Evolutionary conservation across 2,329 filamentous ascomycete species (phyloP), one percentile per base, ranked within the genome.

Genomic region (Alternaria brassicicola): DNA sequence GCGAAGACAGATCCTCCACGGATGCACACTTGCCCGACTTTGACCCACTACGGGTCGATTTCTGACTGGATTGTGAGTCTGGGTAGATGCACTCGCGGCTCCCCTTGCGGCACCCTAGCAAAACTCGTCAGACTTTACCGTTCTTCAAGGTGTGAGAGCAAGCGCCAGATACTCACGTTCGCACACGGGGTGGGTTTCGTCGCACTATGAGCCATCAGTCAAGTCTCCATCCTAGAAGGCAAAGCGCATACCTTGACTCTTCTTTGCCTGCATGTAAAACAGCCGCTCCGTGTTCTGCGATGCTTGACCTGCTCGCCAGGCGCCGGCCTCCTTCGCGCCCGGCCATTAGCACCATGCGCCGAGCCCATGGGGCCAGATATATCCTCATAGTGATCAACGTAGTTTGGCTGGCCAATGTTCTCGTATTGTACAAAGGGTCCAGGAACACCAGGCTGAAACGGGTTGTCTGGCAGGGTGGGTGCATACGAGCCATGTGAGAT

Each of bases 41-140:
- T 63, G 76, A 71, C 35, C 75, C 78, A 62, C 78, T 80, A 52
- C 79, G 79, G 57, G 81, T 82, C 38, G 81, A 73, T 49, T 81
- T 79, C 39, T 80, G 74, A 45, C 86, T 80, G 25, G 81, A 76
- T 42, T 88, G 81, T 28, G 88, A 82, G 46, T 94, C 92, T 3
- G 95, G 94, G 75, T 97, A 99, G 57, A 90, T 84, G 76, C 95
- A 99, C 64, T 96, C 92, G 78, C 95, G 86, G 67, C 88, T 91
- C 48, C 94, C 95, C 78, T 98, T 99, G 68, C 88, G 89, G 78
- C 95, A 99, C 71, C 94, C 93, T 86, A 66, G 25, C 17, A 49
- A 60, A 52, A 28, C 41, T 55, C 52, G 55, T 73, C 51, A 72
- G 66, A 25, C 41, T 46, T 39, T 31, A 15, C 21, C 21, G 38